Evolutionary conservation across 768 basidiomycete species (phyloP).

Genomic region (Boletus reticuloceps): DNA sequence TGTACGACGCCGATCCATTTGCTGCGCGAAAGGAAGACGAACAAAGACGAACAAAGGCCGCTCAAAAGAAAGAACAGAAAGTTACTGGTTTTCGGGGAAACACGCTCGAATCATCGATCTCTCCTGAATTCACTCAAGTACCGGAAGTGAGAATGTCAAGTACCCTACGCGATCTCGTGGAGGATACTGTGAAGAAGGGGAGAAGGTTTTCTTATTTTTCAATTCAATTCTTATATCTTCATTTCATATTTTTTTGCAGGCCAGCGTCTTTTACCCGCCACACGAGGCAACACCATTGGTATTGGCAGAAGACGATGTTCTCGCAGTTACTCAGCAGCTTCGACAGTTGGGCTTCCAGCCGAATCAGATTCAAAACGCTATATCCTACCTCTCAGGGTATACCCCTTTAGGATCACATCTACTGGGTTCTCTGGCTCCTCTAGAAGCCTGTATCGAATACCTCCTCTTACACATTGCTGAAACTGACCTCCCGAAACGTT

Average conservation of each 20-base stretch:
- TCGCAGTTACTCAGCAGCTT: constrained; percentile 53
- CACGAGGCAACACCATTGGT: constrained; percentile 32
- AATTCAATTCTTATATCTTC: neutral
- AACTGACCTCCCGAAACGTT: constrained; percentile 77
- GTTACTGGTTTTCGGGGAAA: constrained; percentile 7
- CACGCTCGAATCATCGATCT: constrained; percentile 17
- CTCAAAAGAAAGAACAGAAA: constrained; percentile 43
- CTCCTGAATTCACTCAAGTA: constrained; percentile 42
- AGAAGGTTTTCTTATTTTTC: constrained; percentile 3
- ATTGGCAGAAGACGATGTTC: constrained; percentile 42
- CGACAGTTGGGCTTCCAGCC: constrained; percentile 63
- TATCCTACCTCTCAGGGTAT: constrained; percentile 54
- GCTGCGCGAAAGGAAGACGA: constrained; percentile 65
- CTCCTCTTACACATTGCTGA: constrained; percentile 82
- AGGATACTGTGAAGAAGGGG: constrained; percentile 78
- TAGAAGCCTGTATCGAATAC: constrained; percentile 83
- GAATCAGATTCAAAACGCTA: constrained; percentile 48
- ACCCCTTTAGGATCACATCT: constrained; percentile 63
- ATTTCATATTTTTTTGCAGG: constrained; percentile 34
- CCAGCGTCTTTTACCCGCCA: constrained; percentile 47
- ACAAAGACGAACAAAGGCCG: constrained; percentile 58
- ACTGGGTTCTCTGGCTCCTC: constrained; percentile 52
- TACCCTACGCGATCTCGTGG: constrained; percentile 72
- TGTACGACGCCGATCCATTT: constrained; percentile 88
- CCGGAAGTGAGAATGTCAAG: constrained; percentile 86